Evolutionary conservation across 148 eudicot species (phyloP), one percentile per base, ranked within the genome.

Genomic region (Chenopodium quinoa): DNA sequence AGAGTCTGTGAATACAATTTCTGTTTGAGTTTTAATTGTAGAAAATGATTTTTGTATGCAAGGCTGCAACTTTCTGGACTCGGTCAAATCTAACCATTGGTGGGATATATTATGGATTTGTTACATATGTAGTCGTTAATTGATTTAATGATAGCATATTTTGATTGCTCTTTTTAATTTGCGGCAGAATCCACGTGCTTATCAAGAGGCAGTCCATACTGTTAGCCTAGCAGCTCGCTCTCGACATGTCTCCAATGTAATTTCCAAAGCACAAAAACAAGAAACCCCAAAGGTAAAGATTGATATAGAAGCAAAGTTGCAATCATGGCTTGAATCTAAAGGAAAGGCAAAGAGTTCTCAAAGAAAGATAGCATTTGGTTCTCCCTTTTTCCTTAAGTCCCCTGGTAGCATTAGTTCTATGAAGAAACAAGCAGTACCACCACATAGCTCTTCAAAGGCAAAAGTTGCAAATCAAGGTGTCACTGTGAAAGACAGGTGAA

Each of bases 211-310:
- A 52, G 88, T 92, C 71, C 92, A 92, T 65, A 96, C 99, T 14
- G 95, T 93, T 76, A 90, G 92, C 85, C 86, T 96, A 87, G 98
- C 99, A 80, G 97, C 99, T 83, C 89, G 97, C 73, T 96, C 99
- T 4, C 90, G 99, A 62, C 90, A 91, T 56, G 86, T 96, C 81
- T 86, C 93, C 13, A 90, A 93, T 84, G 88, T 85, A 76, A 77
- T 89, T 66, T 79, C 86, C 60, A 87, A 92, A 65, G 87, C 92
- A 71, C 88, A 85, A 70, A 91, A 89, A 83, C 88, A 77, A 68
- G 81, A 76, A 71, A 90, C 94, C 70, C 91, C 97, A 31, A 90
- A 81, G 69, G 78, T 79, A 77, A 91, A 86, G 85, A 85, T 93
- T 75, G 93, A 93, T 82, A 96, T 93, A 98, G 98, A 92, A 84